A percentile compares a stretch with the other conserved stretches of the same genome.
These are phyloP conservation scores for Tricharina praecox DNA, from an alignment of 495 filamentous ascomycete species.

Conservation along the genomic window DNA sequence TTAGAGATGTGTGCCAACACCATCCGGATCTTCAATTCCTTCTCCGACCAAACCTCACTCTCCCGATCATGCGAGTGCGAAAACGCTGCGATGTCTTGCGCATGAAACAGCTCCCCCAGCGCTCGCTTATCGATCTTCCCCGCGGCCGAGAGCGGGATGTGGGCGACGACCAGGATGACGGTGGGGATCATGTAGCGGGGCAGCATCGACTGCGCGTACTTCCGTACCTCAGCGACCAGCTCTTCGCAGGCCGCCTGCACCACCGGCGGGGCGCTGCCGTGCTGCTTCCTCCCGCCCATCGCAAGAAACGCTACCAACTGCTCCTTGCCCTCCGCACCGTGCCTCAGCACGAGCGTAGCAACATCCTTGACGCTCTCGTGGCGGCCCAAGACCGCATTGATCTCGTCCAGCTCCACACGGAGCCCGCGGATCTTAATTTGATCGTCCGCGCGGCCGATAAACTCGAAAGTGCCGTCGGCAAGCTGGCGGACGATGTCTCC, in stretches of 20 bases:
- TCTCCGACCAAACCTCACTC: slow-evolving; percentile 33
- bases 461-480: slow-evolving; percentile 31
- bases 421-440: slow-evolving; percentile 38
- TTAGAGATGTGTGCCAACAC: slow-evolving; percentile 41
- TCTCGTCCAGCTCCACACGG: slow-evolving; percentile 35
- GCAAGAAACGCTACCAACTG: slow-evolving; percentile 53
- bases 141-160: slow-evolving; percentile 27
- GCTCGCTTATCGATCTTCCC: slow-evolving; percentile 30
- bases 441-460: slow-evolving; percentile 34
- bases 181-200: slow-evolving; percentile 29
- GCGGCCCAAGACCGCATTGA: slow-evolving; percentile 33
- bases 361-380: slow-evolving; percentile 35
- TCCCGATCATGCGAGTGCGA: not conserved
- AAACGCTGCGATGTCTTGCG: slow-evolving; percentile 19
- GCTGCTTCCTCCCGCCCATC: slow-evolving; percentile 11
- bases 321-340: slow-evolving; percentile 42
- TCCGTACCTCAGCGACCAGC: slow-evolving; percentile 16
- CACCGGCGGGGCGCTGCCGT: slow-evolving; percentile 7
- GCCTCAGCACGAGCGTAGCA: slow-evolving; percentile 46
- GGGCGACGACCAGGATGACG: slow-evolving; percentile 22
- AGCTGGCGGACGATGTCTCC: slow-evolving; percentile 36
- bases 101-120: slow-evolving; percentile 22
- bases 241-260: slow-evolving; percentile 6
- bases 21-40: slow-evolving; percentile 36
- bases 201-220: slow-evolving; percentile 15